Conservation (phyloP, 495 filamentous ascomycete species). For the Bacidia gigantensis region DNA sequence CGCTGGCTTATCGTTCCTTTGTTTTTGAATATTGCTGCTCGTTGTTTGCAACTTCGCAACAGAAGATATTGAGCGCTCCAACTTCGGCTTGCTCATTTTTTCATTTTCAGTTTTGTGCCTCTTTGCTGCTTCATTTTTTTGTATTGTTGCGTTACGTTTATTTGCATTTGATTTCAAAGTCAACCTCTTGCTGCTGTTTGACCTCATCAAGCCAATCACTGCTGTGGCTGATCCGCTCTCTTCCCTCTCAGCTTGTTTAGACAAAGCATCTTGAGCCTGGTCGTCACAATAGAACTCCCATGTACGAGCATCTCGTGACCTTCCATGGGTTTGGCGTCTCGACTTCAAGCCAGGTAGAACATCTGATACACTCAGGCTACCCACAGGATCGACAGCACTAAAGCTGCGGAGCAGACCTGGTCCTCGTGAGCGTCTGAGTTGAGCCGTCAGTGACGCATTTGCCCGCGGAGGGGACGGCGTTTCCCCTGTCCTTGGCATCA, state of each 20-base stretch:
- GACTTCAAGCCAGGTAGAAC: neutral
- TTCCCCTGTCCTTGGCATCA: conserved; percentile 48
- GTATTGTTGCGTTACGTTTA: conserved; percentile 49
- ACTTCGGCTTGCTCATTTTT: conserved; percentile 46
- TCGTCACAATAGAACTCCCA: conserved; percentile 76
- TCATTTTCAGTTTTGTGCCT: conserved; percentile 27
- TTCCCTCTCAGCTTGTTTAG: conserved; percentile 56
- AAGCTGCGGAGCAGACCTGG: conserved; percentile 48
- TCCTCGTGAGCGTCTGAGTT: conserved; percentile 37
- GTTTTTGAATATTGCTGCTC: conserved; percentile 9
- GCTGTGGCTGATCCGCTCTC: conserved; percentile 55
- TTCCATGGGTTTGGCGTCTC: conserved; percentile 34
- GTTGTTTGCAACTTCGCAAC: conserved; percentile 50
- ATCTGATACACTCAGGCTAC: conserved; percentile 15
- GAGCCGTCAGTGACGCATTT: conserved; percentile 19
- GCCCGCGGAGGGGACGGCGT: conserved; percentile 57
- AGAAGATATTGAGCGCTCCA: conserved; percentile 51
- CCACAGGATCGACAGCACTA: conserved; percentile 36
- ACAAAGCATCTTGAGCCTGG: conserved; percentile 57
- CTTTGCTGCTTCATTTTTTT: conserved; percentile 34
- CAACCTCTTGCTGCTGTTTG: conserved; percentile 39
- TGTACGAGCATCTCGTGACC: conserved; percentile 66
- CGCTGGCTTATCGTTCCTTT: conserved; percentile 2
- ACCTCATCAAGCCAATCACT: conserved; percentile 56
- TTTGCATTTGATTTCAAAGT: conserved; percentile 33